Percentiles rank a stretch among this genome's conserved stretches.
Evolutionary conservation across 371 early-diverging fungal species (phyloP).

Genomic region (Mucor lusitanicus): DNA sequence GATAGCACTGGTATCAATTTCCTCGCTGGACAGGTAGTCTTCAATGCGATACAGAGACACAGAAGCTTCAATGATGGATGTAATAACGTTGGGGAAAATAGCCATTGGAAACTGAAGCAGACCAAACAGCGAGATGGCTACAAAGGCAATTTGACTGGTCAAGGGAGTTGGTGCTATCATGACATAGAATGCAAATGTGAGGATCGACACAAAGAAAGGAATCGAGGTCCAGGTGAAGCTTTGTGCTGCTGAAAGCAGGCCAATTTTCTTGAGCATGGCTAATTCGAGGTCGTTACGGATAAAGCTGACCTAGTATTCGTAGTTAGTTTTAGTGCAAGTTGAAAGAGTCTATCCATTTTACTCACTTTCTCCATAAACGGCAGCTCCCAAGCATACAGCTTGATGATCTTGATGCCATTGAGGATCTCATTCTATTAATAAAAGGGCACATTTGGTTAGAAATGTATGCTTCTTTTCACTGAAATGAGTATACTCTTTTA

Average conservation of each 20-base stretch:
- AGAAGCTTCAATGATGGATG: constrained; percentile 77
- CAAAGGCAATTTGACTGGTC: constrained; percentile 81
- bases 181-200: constrained; percentile 82
- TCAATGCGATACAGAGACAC: constrained; percentile 84
- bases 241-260: constrained; percentile 60
- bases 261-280: constrained; percentile 76
- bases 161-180: constrained; percentile 59
- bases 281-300: constrained; percentile 81
- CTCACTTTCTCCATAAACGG: constrained; percentile 55
- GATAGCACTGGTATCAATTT: constrained; percentile 71
- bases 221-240: constrained; percentile 75
- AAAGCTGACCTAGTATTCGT: constrained; percentile 40
- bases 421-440: constrained; percentile 76
- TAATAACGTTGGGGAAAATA: constrained; percentile 63
- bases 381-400: constrained; percentile 82
- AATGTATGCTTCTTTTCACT: too few relatives aligned
- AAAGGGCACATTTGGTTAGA: too few relatives aligned
- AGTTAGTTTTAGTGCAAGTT: too few relatives aligned
- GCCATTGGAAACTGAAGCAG: constrained; percentile 88
- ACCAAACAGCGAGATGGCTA: constrained; percentile 90
- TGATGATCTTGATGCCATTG: constrained; percentile 92
- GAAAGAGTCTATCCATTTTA: not conserved
- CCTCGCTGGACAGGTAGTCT: constrained; percentile 74
- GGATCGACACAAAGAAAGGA: constrained; percentile 87
- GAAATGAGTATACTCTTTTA: not conserved